Evolutionary conservation across 83 land plant genomes (phyloP).

Genomic region (Isoetes engelmannii): DNA sequence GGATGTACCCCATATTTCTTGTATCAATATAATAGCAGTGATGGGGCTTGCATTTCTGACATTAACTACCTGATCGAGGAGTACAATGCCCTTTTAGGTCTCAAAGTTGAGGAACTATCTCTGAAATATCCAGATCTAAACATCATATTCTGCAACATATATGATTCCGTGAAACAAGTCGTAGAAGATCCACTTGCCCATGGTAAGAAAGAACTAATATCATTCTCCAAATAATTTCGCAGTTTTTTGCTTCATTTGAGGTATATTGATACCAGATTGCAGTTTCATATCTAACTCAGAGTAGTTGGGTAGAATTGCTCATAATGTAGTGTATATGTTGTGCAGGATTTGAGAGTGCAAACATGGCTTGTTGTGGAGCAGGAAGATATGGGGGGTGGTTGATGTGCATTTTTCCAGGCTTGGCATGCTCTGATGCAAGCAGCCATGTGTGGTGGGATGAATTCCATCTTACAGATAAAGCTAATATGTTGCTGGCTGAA

Average conservation of each 20-base stretch:
- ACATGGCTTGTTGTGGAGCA: slow-evolving; percentile 73
- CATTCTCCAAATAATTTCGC: slow-evolving; percentile 5
- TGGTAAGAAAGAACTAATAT: slow-evolving; percentile 25
- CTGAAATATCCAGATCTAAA: slow-evolving; percentile 33
- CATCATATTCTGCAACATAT: slow-evolving; percentile 62
- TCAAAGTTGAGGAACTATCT: slow-evolving; percentile 39
- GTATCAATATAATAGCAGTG: slow-evolving; percentile 36
- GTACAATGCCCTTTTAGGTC: slow-evolving; percentile 51
- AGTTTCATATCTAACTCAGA: background rate
- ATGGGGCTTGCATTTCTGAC: slow-evolving; percentile 45
- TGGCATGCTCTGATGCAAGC: slow-evolving; percentile 58
- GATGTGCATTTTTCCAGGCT: slow-evolving; percentile 44
- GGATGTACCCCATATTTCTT: slow-evolving; percentile 79
- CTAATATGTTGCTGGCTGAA: slow-evolving; percentile 54
- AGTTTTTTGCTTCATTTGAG: background rate
- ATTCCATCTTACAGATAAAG: slow-evolving; percentile 65
- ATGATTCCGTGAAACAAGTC: slow-evolving; percentile 52
- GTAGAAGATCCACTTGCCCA: slow-evolving; percentile 35
- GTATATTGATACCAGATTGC: background rate
- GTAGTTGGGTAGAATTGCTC: background rate
- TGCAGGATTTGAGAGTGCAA: slow-evolving; percentile 52
- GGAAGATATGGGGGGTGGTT: slow-evolving; percentile 59
- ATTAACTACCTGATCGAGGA: slow-evolving; percentile 57
- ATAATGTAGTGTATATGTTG: background rate
- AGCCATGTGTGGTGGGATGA: slow-evolving; percentile 81